Base-by-base conservation (phyloP, 805 yeast genomes). In the Nakazawaea siamensis region DNA sequence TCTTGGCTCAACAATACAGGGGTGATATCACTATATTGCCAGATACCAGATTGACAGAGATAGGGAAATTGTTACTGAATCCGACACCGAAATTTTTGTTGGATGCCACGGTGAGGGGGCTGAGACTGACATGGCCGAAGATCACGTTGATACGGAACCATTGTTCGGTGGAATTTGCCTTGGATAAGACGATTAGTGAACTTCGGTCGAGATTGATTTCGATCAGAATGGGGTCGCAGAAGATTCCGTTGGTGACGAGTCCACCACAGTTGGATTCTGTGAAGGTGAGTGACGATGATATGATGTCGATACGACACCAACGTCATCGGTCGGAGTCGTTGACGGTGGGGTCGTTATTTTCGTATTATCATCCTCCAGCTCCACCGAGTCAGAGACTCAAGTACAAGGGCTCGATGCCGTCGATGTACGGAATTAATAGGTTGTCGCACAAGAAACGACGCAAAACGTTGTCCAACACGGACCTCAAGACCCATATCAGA, bases 1-100 rank as follows among this genome's bases (percentile, higher is more conserved):
- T 92, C 3, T 54, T 92, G 14, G 72, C 88, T 0, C 98, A 92
- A 51, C 77, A 78, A 42, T 92, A 92, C 53, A 78, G 88, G 10
- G 99, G 98, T 1, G 94, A 92, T 54, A 80, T 92, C 26, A 92
- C 97, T 1, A 87, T 92, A 30, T 56, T 94, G 29, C 98, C 97
- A 0, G 83, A 81, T 33, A 63, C 82, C 39, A 61, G 68, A 25
- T 56, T 75, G 34, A 45, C 64, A 1, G 87, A 85, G 42, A 59
- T 84, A 33, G 57, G 66, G 24, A 75, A 73, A 38, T 54, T 92
- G 21, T 65, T 92, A 45, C 68, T 70, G 15, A 90, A 92, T 50
- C 99, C 99, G 2, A 71, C 88, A 0, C 77, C 82, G 0, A 83
- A 75, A 35, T 85, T 82, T 47, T 54, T 88, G 29, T 54, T 77